Base-by-base conservation (phyloP, 768 basidiomycete species). In the Ephemerocybe angulata region DNA sequence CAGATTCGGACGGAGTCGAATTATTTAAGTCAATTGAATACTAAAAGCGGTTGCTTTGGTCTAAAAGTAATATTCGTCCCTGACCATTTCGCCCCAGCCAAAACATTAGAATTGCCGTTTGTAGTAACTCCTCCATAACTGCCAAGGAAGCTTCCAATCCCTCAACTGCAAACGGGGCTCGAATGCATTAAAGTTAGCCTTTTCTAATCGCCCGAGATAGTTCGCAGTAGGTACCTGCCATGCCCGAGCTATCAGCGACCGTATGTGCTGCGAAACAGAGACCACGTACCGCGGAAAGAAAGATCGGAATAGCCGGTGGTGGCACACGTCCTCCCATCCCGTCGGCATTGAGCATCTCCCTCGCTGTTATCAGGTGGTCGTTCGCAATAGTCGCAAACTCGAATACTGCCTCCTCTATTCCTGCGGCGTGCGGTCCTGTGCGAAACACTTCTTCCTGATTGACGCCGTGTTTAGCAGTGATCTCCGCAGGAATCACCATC, bases 331-430 rank as follows among this genome's bases (percentile, higher is more conserved):
- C 78, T 33, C 76, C 78, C 59, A 68, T 68, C 8, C 65, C 74
- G 40, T 75, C 75, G 40, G 79, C 74, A 57, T 80, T 77, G 61
- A 87, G 79, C 81, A 86, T 84, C 50, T 81, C 77, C 15, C 88
- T 81, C 17, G 90, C 89, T 2, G 88, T 88, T 54, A 81, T 69
- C 59, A 94, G 66, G 66, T 93, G 84, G 69, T 92, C 89, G 68
- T 91, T 87, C 27, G 88, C 91, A 22, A 86, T 66, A 8, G 84
- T 85, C 30, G 92, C 91, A 68, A 93, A 85, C 63, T 92, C 89
- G 63, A 82, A 94, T 27, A 90, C 87, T 0, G 91, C 90, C 56
- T 90, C 86, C 47, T 83, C 83, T 15, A 93, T 73, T 1, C 83
- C 87, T 44, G 78, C 68, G 41, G 84, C 84, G 10, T 72, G 60